Evolutionary conservation across 176 grass and related monocot species (phyloP).

Genomic region (Puya raimondii): DNA sequence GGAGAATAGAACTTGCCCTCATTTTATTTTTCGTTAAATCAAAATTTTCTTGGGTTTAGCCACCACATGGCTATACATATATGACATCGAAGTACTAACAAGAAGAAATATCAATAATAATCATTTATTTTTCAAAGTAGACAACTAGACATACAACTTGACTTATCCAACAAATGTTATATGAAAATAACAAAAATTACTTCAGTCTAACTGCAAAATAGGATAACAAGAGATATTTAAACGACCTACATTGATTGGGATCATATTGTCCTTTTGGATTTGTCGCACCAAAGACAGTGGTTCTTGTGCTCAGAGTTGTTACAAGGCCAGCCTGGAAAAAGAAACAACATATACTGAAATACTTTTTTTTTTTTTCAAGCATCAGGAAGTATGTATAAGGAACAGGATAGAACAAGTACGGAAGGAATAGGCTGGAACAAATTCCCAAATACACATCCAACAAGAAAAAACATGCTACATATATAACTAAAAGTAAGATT

Average conservation of each 20-base stretch:
- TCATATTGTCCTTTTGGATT: conserved; percentile 97
- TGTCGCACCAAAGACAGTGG: conserved; percentile 79
- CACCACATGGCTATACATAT: background rate
- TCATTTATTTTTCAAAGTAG: too few relatives aligned
- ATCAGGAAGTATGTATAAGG: too few relatives aligned
- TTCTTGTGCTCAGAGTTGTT: conserved; percentile 84
- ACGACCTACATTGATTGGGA: conserved; percentile 60
- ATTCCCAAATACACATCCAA: too few relatives aligned
- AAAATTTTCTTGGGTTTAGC: background rate
- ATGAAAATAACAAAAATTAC: background rate
- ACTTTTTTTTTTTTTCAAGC: background rate
- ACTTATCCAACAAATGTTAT: background rate
- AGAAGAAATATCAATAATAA: background rate
- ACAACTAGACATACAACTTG: too few relatives aligned
- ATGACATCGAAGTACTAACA: background rate
- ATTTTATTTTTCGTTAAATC: background rate
- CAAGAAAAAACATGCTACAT: too few relatives aligned
- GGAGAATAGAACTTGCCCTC: background rate
- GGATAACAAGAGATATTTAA: conserved; percentile 10
- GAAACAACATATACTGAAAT: conserved; percentile 10
- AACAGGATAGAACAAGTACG: too few relatives aligned
- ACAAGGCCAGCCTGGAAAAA: conserved; percentile 79
- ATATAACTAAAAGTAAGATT: background rate
- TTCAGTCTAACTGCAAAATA: background rate
- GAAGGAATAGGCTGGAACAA: too few relatives aligned